Percentiles rank a stretch among this genome's conserved stretches.
These are phyloP conservation scores for Avicennia marina DNA, from an alignment of 257 asterid genomes.

Conservation along the genomic window DNA sequence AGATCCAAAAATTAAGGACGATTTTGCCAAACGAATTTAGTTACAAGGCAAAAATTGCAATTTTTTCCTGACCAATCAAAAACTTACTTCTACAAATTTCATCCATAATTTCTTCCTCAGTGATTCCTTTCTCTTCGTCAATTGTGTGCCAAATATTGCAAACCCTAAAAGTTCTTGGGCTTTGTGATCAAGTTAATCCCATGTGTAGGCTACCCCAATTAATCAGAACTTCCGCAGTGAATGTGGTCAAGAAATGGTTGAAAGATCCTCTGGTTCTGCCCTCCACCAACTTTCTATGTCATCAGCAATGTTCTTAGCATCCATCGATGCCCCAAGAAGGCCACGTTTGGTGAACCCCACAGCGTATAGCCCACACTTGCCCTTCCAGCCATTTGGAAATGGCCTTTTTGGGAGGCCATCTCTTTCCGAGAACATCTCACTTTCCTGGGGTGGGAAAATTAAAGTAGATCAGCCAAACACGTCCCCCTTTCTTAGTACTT, in stretches of 20 bases:
- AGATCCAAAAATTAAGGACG: no score
- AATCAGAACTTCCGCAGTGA: no score
- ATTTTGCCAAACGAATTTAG: no score
- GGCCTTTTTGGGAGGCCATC: no score
- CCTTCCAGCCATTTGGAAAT: constrained; percentile 94
- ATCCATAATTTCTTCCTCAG: background rate
- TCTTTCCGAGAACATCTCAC: constrained; percentile 59
- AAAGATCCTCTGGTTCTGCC: no score
- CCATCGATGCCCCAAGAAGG: constrained; percentile 78
- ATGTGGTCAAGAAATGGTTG: no score
- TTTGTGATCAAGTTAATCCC: constrained; percentile 1
- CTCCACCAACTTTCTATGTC: constrained; percentile 48
- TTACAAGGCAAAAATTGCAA: no score
- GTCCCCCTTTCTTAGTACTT: background rate
- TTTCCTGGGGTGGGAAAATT: no score
- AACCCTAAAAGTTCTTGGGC: constrained; percentile 12
- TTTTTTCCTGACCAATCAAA: no score
- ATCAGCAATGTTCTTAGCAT: constrained; percentile 72
- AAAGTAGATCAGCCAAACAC: constrained; percentile 11
- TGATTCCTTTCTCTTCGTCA: background rate
- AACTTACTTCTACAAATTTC: background rate
- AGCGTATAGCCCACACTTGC: constrained; percentile 72
- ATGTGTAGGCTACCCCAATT: no score
- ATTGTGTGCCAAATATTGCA: constrained; percentile 6
- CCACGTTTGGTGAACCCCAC: constrained; percentile 96